Base-by-base conservation (phyloP, 306 rosid genomes). In the Arachis stenosperma region DNA sequence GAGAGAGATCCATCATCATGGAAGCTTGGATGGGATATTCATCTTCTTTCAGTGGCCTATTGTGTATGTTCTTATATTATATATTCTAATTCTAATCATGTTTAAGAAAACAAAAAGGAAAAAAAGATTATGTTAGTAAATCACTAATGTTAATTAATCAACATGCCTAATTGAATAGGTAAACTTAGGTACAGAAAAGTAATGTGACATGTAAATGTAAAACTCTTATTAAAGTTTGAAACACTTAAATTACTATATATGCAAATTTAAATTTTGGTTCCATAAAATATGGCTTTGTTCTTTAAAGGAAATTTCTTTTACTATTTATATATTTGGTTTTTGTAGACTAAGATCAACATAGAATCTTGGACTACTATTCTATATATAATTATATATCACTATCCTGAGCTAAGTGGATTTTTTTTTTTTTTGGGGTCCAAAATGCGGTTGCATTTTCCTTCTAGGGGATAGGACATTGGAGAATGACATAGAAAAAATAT, bases 1-100 rank as follows among this genome's bases (percentile, higher is more conserved):
- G 93, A 94, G 65, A 84, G 91, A 75, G 67, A 78, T 10, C 95
- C 88, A 42, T 77, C 89, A 22, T 92, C 96, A 50, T 94, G 98
- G 96, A 94, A 73, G 61, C 87, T 94, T 78, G 96, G 94, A 69
- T 94, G 97, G 98, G 91, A 94, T 73, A 39, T 89, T 67, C 84
- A 91, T 70, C 97, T 91, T 61, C 84, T 94, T 53, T 86, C 98
- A 3, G 92, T 94, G 55, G 88, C 86, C 6, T 94, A 94, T 60
- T 94, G 98, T 67, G 98, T 94, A 89, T 9, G 90, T 62, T 48
- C 29, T 5, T 33, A 64, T 61, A 22, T 22, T 61, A 17, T 17
- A 17, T 17, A n/a, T 36, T 68, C 68, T 29, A 53, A 50, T 27
- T 13, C 47, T 60, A 58, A 6, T 41, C 14, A 11, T 56, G n/a